Conservation (phyloP, 2,329 filamentous ascomycete genomes). For the Claviceps quebecensis region DNA sequence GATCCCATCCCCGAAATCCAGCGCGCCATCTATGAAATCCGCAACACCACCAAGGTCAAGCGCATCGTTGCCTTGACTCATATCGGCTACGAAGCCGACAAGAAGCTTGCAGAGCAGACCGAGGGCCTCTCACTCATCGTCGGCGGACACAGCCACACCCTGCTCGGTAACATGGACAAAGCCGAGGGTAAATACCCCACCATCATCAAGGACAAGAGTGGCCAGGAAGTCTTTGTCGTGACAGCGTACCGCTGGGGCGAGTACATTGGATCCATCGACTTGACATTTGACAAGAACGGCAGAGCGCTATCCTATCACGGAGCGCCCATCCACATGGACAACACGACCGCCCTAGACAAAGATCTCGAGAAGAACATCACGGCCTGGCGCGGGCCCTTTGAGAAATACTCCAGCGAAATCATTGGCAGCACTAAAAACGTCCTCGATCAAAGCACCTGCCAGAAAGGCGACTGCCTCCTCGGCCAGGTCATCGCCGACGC, state of each 20-base stretch:
- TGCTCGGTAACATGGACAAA: constrained; percentile 43
- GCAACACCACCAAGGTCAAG: constrained; percentile 45
- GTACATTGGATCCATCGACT: constrained; percentile 53
- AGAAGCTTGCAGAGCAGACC: constrained; percentile 43
- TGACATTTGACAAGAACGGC: constrained; percentile 46
- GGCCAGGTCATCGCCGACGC: constrained; percentile 44
- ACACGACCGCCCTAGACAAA: constrained; percentile 42
- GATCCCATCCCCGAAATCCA: constrained; percentile 45
- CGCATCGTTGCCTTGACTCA: constrained; percentile 54
- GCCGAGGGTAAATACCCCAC: constrained; percentile 50
- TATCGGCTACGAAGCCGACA: constrained; percentile 51
- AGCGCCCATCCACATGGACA: constrained; percentile 49
- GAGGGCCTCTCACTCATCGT: constrained; percentile 55
- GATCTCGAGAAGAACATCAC: constrained; percentile 43
- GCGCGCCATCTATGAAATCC: constrained; percentile 46
- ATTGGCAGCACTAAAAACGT: constrained; percentile 28
- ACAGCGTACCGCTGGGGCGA: constrained; percentile 56
- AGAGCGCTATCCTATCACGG: constrained; percentile 49
- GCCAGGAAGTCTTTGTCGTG: constrained; percentile 55
- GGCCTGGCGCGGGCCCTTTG: constrained; percentile 46
- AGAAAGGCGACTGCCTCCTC: constrained; percentile 41
- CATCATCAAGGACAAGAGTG: constrained; percentile 43
- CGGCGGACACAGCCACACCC: constrained; percentile 46
- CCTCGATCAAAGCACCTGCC: constrained; percentile 46
- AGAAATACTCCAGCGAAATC: constrained; percentile 38